Percentiles rank a stretch among this genome's conserved stretches.
phyloP scores from a whole-genome alignment of 805 yeast genomes.

The Ascoidea tarda region DNA sequence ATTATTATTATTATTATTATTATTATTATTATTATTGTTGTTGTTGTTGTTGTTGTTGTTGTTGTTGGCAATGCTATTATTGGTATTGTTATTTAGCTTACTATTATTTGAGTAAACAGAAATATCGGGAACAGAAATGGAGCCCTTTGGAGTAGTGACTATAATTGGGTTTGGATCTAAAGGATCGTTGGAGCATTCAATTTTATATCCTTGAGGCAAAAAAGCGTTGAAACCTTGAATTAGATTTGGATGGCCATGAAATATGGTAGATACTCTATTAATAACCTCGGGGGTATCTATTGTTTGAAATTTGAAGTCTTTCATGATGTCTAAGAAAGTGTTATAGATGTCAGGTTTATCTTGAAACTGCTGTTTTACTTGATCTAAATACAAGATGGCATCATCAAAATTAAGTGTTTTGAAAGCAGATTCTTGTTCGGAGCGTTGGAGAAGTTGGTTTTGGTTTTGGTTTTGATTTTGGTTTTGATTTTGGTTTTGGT shows the following conservation, averaged over 20 bases:
- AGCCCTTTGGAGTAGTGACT: constrained; percentile 92
- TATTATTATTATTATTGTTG: neutral
- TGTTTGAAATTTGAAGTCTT: constrained; percentile 90
- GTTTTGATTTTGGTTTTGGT: neutral
- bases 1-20: too few relatives aligned
- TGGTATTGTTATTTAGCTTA: neutral
- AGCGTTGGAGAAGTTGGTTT: neutral
- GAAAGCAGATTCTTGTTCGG: constrained; percentile 11
- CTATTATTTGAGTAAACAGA: neutral
- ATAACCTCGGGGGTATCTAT: constrained; percentile 98
- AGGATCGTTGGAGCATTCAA: constrained; percentile 83
- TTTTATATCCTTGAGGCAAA: constrained; percentile 90
- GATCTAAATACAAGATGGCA: constrained; percentile 89
- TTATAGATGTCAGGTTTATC: constrained; percentile 92
- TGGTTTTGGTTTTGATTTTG: neutral
- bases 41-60: neutral
- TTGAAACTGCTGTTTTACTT: constrained; percentile 85
- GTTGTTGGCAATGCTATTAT: too few relatives aligned
- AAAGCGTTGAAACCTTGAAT: constrained; percentile 97
- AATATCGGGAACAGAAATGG: constrained; percentile 23
- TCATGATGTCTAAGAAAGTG: constrained; percentile 93
- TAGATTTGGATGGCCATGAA: constrained; percentile 84
- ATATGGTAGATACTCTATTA: constrained; percentile 82
- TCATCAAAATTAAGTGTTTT: constrained; percentile 86
- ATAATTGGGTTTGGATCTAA: constrained; percentile 83